phyloP scores from a whole-genome alignment of 202 grass and related monocot species.

The Digitaria exilis region DNA sequence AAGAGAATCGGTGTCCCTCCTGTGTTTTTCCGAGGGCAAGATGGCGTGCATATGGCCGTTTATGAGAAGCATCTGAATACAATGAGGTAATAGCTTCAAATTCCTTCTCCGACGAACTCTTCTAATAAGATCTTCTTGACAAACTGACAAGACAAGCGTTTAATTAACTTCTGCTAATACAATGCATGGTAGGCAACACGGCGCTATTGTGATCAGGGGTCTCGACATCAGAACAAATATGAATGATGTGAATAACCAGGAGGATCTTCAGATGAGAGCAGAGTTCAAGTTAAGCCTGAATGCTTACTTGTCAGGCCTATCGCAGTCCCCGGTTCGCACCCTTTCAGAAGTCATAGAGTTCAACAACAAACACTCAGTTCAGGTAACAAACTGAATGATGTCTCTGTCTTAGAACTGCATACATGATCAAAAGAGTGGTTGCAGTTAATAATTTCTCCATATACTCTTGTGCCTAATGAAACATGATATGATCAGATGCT shows the following conservation, averaged over 20 bases:
- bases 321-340: conserved; percentile 51
- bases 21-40: conserved; percentile 29
- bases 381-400: background rate
- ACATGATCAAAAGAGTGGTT: background rate
- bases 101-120: background rate
- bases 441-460: background rate
- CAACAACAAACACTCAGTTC: conserved; percentile 37
- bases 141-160: background rate
- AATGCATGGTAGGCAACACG: conserved; percentile 35
- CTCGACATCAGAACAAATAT: conserved; percentile 31
- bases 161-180: background rate
- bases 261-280: background rate
- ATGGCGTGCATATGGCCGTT: background rate
- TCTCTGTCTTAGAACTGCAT: background rate
- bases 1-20: conserved; percentile 53
- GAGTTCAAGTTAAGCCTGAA: conserved; percentile 71
- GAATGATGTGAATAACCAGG: background rate
- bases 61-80: conserved; percentile 50
- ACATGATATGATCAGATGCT: background rate
- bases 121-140: background rate
- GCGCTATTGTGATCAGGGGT: conserved; percentile 40
- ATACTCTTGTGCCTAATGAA: background rate
- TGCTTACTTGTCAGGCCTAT: conserved; percentile 41
- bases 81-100: conserved; percentile 45
- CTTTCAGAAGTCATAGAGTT: conserved; percentile 63